A percentile compares a stretch with the other conserved stretches of the same genome.
These are phyloP conservation scores for Amylocarpus encephaloides DNA, from an alignment of 2,329 filamentous ascomycete species.

Conservation along the genomic window DNA sequence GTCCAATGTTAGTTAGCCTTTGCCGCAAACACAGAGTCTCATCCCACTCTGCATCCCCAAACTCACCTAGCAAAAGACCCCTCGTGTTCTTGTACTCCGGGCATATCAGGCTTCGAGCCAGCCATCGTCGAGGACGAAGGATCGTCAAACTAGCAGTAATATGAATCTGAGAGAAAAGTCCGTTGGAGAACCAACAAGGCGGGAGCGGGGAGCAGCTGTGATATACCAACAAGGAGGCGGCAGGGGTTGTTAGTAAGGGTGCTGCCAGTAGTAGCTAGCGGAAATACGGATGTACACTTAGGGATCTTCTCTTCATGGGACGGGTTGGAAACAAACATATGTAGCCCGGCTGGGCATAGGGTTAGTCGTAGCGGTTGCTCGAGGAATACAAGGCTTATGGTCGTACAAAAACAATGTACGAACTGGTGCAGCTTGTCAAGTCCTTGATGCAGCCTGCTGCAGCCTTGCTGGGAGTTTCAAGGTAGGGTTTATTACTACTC, in stretches of 20 bases:
- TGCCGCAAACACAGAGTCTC: neutral
- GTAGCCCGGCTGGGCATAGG: too few relatives aligned
- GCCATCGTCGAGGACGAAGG: neutral
- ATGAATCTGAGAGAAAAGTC: neutral
- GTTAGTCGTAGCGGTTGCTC: too few relatives aligned
- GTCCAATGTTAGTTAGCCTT: neutral
- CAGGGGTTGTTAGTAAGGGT: neutral
- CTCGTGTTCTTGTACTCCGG: neutral
- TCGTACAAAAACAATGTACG: too few relatives aligned
- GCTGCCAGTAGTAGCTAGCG: too few relatives aligned
- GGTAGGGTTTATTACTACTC: too few relatives aligned
- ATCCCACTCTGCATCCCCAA: neutral
- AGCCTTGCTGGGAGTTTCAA: too few relatives aligned
- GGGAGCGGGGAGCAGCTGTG: neutral
- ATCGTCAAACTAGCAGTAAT: neutral
- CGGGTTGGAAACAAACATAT: too few relatives aligned
- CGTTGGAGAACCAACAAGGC: neutral
- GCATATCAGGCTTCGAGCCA: neutral
- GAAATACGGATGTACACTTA: too few relatives aligned
- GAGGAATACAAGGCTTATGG: too few relatives aligned
- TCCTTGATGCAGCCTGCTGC: too few relatives aligned
- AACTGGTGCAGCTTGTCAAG: too few relatives aligned
- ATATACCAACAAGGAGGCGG: neutral
- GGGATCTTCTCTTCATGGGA: too few relatives aligned
- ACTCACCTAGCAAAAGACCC: neutral